These are phyloP conservation scores for Nemania abortiva DNA, from an alignment of 2,329 filamentous ascomycete species.

Conservation along the genomic window DNA sequence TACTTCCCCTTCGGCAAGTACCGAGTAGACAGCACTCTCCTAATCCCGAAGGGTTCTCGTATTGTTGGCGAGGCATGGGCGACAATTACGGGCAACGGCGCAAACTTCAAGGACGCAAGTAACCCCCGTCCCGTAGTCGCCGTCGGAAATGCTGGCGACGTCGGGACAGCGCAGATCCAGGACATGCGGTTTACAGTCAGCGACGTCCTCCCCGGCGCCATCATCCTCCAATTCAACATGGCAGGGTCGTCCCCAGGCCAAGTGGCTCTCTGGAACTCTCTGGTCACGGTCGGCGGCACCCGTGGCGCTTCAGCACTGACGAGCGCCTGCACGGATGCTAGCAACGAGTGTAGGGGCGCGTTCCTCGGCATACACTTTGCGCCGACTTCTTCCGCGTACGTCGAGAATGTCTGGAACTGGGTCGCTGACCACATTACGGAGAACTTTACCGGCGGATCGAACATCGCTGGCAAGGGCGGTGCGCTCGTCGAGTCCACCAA, in stretches of 20 bases:
- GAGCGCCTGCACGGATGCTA: constrained; percentile 47
- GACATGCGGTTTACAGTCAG: constrained; percentile 74
- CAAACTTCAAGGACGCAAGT: constrained; percentile 61
- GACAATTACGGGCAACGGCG: constrained; percentile 64
- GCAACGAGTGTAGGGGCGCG: constrained; percentile 58
- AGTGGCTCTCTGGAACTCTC: constrained; percentile 53
- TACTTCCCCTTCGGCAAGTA: constrained; percentile 70
- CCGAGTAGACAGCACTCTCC: constrained; percentile 63
- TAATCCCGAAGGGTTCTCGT: constrained; percentile 61
- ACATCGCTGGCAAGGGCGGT: constrained; percentile 63
- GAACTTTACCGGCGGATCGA: constrained; percentile 60
- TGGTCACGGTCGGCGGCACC: constrained; percentile 55
- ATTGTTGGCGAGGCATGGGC: constrained; percentile 67
- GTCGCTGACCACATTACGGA: constrained; percentile 64
- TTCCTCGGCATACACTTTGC: constrained; percentile 63
- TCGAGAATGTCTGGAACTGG: constrained; percentile 68
- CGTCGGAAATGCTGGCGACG: constrained; percentile 69
- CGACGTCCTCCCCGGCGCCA: constrained; percentile 70
- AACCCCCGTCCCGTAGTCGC: constrained; percentile 69
- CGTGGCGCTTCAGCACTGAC: constrained; percentile 50
- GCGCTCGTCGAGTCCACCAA: constrained; percentile 59
- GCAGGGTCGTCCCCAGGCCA: constrained; percentile 52
- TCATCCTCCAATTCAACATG: constrained; percentile 65
- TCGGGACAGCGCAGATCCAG: constrained; percentile 71
- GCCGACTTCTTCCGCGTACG: constrained; percentile 60